Percentiles rank a stretch among this genome's conserved stretches.
These are phyloP conservation scores for Trapa incisa DNA, from an alignment of 345 rosid species.

Conservation along the genomic window DNA sequence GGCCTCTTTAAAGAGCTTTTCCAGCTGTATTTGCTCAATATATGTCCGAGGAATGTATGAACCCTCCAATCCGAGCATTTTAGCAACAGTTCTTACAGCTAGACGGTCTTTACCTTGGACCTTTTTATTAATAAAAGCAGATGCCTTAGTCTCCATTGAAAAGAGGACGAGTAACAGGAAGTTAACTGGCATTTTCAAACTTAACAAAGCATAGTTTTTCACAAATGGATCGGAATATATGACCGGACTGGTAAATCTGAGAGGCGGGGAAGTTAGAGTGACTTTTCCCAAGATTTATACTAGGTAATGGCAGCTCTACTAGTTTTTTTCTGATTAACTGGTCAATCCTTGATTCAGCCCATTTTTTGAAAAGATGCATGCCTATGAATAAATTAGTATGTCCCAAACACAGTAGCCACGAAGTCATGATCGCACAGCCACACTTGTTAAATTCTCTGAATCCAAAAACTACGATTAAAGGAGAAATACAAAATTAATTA, in stretches of 20 bases:
- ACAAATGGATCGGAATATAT: not conserved
- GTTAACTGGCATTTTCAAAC: not conserved
- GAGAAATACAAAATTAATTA: not conserved
- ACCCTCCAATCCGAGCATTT: slow-evolving; percentile 72
- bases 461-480: not conserved
- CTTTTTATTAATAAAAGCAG: slow-evolving; percentile 20
- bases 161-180: not conserved
- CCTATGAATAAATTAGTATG: too few relatives aligned
- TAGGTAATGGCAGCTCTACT: not conserved
- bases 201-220: not conserved
- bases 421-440: not conserved
- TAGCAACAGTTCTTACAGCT: slow-evolving; percentile 47
- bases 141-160: not conserved
- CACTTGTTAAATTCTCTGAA: not conserved
- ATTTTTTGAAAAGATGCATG: too few relatives aligned
- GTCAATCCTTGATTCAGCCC: not conserved
- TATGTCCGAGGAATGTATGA: slow-evolving; percentile 74
- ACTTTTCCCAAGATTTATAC: not conserved
- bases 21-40: slow-evolving; percentile 84
- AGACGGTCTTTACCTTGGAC: slow-evolving; percentile 94
- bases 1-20: slow-evolving; percentile 69
- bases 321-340: not conserved
- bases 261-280: not conserved
- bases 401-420: not conserved
- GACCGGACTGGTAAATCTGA: too few relatives aligned